Evolutionary conservation across 805 yeast species (phyloP).

Genomic region (Candida fluviatilis): DNA sequence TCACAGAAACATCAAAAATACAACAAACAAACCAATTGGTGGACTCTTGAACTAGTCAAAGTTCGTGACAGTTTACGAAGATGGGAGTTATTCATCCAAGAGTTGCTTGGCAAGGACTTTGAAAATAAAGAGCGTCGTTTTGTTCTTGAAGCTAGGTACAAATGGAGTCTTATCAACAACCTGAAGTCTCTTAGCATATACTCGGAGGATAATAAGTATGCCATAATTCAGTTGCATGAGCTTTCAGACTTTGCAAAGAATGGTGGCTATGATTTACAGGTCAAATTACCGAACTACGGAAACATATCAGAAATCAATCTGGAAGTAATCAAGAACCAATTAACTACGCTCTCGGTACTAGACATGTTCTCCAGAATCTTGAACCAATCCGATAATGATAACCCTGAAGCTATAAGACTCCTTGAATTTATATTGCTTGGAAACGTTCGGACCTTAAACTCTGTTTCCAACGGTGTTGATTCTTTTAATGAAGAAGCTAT

Average conservation of each 20-base stretch:
- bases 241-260: conserved; percentile 10
- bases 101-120: conserved; percentile 10
- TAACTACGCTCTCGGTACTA: conserved; percentile 69
- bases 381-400: conserved; percentile 24
- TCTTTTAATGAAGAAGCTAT: conserved; percentile 17
- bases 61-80: conserved; percentile 40
- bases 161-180: conserved; percentile 32
- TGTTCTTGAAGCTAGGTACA: conserved; percentile 15
- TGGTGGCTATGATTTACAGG: conserved; percentile 14
- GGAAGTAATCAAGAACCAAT: conserved; percentile 51
- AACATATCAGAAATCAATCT: conserved; percentile 54
- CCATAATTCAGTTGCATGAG: conserved; percentile 19
- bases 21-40: conserved; percentile 25
- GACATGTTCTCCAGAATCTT: conserved; percentile 57
- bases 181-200: conserved; percentile 24
- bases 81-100: conserved; percentile 45
- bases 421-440: conserved; percentile 45
- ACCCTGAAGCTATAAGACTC: conserved; percentile 30
- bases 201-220: conserved; percentile 26
- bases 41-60: conserved; percentile 34
- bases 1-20: conserved; percentile 21
- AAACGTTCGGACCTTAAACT: conserved; percentile 5
- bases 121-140: conserved; percentile 4
- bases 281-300: conserved; percentile 54
- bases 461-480: not conserved